Evolutionary conservation across 2,329 filamentous ascomycete species (phyloP), one percentile per base, ranked within the genome.

Genomic region (Botrytis cinerea): DNA sequence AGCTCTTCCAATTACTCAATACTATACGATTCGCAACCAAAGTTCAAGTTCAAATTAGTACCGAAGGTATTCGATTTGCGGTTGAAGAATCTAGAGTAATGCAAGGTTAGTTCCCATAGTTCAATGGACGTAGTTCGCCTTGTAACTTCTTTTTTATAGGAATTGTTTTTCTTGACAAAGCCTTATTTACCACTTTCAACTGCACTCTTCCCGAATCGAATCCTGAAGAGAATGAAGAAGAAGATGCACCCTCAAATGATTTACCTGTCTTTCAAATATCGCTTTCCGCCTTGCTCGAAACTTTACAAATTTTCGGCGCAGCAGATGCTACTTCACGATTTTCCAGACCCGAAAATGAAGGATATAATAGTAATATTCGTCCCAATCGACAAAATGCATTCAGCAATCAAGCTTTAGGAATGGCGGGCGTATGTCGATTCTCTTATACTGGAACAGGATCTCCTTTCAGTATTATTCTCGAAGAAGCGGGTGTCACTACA

Each of bases 281-380:
- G 2, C 88, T 99, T 14, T 87, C 91, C 7, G 93, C 95, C 28
- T 88, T 99, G 4, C 89, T 99, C 71, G 96, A 98, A 83, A 97
- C 95, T 0, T 87, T 99, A 12, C 95, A 98, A 80, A 98, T 99
- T 68, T 97, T 99, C 80, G 94, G 94, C 68, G 90, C 95, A n/a
- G 89, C 95, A 63, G 92, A 93, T 76, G 86, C 90, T 9, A 77
- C 72, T 77, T 85, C 84, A 59, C 87, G 88, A 75, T 84, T 87
- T 67, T 85, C 87, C 69, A 90, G 87, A 78, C 84, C 86, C 10
- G 89, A 91, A 20, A 84, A 86, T 74, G 89, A 91, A 75, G 84
- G 85, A 1, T 90, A 90, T 78, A 87, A 86, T 75, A 89, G 87
- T 81, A 90, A 89, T 77, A 82, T 90, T 57, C 86, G 88, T 69